Conservation (phyloP, 352 stramenopile species). For the Globisporangium rhizosaccharum region DNA sequence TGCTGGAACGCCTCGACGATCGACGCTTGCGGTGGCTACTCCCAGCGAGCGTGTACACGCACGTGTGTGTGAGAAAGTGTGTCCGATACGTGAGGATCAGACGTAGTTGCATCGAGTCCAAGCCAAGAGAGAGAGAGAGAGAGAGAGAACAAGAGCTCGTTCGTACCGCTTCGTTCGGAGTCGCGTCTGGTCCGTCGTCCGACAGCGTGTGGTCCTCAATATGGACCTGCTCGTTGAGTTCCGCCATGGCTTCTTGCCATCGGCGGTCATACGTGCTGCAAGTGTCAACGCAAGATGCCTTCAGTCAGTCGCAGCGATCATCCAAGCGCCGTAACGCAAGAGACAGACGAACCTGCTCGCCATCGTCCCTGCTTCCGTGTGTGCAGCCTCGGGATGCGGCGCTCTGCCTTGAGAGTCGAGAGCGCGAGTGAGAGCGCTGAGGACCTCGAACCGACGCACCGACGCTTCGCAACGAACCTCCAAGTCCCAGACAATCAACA, state of each 20-base stretch:
- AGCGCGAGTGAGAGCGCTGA: too few species aligned
- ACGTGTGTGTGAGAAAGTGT: neutral
- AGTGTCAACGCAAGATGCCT: neutral
- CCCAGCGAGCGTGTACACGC: neutral
- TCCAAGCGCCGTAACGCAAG: too few species aligned
- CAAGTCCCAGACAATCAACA: too few species aligned
- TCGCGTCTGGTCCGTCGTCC: slow-evolving; percentile 26
- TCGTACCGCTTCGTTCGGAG: slow-evolving; percentile 31
- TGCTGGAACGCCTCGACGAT: slow-evolving; percentile 92
- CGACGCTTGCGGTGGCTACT: slow-evolving; percentile 53
- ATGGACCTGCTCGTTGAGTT: slow-evolving; percentile 91
- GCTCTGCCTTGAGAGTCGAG: too few species aligned
- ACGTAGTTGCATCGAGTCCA: neutral
- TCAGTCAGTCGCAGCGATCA: too few species aligned
- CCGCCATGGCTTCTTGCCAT: slow-evolving; percentile 90
- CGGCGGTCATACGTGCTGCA: slow-evolving; percentile 82
- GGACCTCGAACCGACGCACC: too few species aligned
- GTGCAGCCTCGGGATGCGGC: too few species aligned
- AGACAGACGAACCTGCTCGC: slow-evolving; percentile 34
- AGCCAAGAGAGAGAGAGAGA: neutral
- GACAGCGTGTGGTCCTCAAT: slow-evolving; percentile 81
- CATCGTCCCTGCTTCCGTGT: too few species aligned
- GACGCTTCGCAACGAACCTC: too few species aligned
- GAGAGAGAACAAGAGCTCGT: neutral
- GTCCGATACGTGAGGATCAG: neutral